Evolutionary conservation across 768 basidiomycete species (phyloP), one percentile per base, ranked within the genome.

Genomic region (Auricularia sp.): DNA sequence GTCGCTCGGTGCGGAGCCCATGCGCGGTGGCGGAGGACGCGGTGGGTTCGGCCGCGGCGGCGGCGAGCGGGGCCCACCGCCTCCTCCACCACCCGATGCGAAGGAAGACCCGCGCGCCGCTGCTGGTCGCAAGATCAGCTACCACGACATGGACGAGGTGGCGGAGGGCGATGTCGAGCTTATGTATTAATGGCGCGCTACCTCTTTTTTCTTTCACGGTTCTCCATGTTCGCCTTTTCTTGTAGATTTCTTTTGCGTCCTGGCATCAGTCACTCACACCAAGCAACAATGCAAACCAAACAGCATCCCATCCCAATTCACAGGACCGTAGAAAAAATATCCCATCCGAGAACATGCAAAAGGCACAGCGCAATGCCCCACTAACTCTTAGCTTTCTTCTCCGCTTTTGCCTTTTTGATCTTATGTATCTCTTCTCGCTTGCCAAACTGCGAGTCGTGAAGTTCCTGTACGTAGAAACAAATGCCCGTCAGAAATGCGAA

Each of bases 91-190:
- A 12, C 86, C 90, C 63, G 90, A 93, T 75, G 90, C 87, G 36
- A 92, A 91, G 76, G 91, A 93, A 74, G 95, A 98, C 74, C 95
- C 95, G 53, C 81, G 95, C 47, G 91, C 95, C 35, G 88, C 90
- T 36, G 90, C 87, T 39, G 91, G 91, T 56, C 89, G 87, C 76
- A 85, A 91, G 74, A 86, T 98, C 64, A 93, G 91, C 77, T 98
- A 98, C 72, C 87, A 93, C 73, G 95, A 98, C 76, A 91, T 97
- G 87, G 95, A 98, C 78, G 78, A 90, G 73, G 91, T 93, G 68
- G 90, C 92, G 35, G 90, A 90, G 80, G 87, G 83, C 44, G 87
- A 84, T 74, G 83, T 84, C 70, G 85, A 65, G 72, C 66, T 70
- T 73, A 71, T 35, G 69, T 70, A 71, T 60, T 71, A 64, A 70